Evolutionary conservation across 2,329 filamentous ascomycete genomes (phyloP).

Genomic region (Paecilomyces fulvus): DNA sequence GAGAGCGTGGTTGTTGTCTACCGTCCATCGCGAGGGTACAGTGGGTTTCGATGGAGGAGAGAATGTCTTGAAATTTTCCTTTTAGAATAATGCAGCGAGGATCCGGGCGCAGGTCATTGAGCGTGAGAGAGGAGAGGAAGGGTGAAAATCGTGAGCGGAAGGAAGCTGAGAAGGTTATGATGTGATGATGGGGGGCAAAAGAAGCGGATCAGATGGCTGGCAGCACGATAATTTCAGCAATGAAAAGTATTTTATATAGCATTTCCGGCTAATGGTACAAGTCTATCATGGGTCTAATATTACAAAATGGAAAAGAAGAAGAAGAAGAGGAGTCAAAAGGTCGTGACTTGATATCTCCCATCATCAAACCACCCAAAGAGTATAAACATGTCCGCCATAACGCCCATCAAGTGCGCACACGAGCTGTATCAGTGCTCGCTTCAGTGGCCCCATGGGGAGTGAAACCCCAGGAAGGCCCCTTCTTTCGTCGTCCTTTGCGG

Average conservation of each 20-base stretch:
- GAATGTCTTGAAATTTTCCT: not conserved
- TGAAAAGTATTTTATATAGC: not conserved
- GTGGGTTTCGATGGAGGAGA: not conserved
- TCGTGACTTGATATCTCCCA: not conserved
- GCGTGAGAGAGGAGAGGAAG: not conserved
- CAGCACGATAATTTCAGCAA: not conserved
- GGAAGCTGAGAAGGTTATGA: not conserved
- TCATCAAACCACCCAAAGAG: conserved; percentile 3
- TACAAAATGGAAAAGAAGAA: not conserved
- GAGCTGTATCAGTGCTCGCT: conserved; percentile 27
- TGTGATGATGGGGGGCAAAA: not conserved
- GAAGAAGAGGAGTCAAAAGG: not conserved
- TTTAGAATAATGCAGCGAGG: not conserved
- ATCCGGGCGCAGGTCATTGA: not conserved
- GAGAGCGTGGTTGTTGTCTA: not conserved
- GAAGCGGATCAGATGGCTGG: not conserved
- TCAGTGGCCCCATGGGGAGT: conserved; percentile 26
- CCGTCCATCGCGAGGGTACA: not conserved
- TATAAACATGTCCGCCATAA: not conserved
- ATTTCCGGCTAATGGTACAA: not conserved
- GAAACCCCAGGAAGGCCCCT: conserved; percentile 47
- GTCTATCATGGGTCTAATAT: conserved; percentile 2
- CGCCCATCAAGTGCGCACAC: conserved; percentile 29
- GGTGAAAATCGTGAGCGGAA: not conserved
- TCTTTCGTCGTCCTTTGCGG: conserved; percentile 57